Base-by-base conservation (phyloP, 1,284 basidiomycete species). In the Naganishia albida region DNA sequence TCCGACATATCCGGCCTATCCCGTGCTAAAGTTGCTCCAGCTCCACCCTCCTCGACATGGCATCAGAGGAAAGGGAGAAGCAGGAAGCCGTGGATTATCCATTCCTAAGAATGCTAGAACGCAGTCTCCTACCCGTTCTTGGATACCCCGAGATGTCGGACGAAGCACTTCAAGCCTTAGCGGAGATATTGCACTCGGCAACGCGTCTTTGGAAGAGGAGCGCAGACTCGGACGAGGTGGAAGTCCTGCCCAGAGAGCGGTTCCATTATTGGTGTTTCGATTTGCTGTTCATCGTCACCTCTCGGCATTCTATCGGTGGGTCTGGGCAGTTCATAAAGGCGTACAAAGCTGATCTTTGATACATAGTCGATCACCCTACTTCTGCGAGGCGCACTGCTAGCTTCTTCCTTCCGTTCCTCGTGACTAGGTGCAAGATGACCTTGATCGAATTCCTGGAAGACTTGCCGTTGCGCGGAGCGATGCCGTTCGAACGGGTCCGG, bases 201-300 rank as follows among this genome's bases (percentile, higher is more conserved):
- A 93, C 91, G 68, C 81, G 81, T 10, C 78, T 97, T 30, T 89
- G 90, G 57, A 8, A 28, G 23, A 28, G 46, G 18, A 39, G 38
- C 6, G 8, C 20, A 15, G 30, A 40, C 16, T 26, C 34, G 34
- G 57, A 74, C 79, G 38, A 28, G 38, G 42, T 43, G 23, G n/a
- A 63, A 15, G 78, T 86, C 26, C 80, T 88, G 44, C 85, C 88
- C 0, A 83, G 90, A 53, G 93, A 98, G 77, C 82, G 88, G 10
- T 92, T 93, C 73, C 88, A 89, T 8, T 96, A 93, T 78, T 97
- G 93, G 93, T 93, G 90, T 71, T 89, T 97, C 68, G 92, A 96
- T 72, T 79, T 95, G 26, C 77, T 98, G 18, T 93, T 96, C 25
- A 56, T 62, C 53, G 49, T 50, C 25, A 62, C 53, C 6, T 51